Evolutionary conservation across 345 rosid species (phyloP), one percentile per base, ranked within the genome.

Genomic region (Mallotus nudiflorus): DNA sequence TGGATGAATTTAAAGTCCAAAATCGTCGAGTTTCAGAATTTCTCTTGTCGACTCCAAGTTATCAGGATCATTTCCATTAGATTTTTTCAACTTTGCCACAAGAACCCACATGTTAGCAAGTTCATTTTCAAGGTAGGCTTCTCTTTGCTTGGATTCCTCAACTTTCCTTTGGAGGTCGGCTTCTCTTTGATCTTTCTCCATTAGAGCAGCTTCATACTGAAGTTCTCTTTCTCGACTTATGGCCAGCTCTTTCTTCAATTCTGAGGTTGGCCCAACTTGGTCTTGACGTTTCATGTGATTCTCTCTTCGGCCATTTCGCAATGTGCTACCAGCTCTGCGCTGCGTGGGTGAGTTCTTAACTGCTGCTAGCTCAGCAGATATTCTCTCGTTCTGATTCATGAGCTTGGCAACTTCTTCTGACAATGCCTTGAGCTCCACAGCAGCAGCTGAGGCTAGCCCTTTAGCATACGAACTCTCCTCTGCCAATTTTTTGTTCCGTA

Each of bases 51-150:
- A 71, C 49, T 87, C 88, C 6, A 84, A 75, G 46, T 67, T 73
- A 59, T 78, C 87, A 1, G 78, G 52, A 69, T 85, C 94, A 25
- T 62, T 72, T 46, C 85, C 97, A 42, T 77, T 86, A 24, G 93
- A 85, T 68, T 82, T 91, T 73, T 90, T 96, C 83, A 96, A 58
- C 76, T 89, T 92, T 2, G 99, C 92, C 40, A 96, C 99, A 28
- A 90, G 92, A 69, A 92, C 97, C 99, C 99, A 96, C 99, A 96
- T 96, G 76, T 85, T 96, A 33, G 99, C 99, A 7, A 96, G 98
- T 81, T 96, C 99, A 24, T 92, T 90, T 84, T 96, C 99, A 69
- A 96, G 75, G 75, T 96, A 92, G 6, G 98, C 88, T 86, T 96
- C 99, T 81, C 97, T 87, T 53, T 85, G 91, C 77, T 92, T 92